Conservation (phyloP, 78 protist species). For the Polysphondylium violaceum region DNA sequence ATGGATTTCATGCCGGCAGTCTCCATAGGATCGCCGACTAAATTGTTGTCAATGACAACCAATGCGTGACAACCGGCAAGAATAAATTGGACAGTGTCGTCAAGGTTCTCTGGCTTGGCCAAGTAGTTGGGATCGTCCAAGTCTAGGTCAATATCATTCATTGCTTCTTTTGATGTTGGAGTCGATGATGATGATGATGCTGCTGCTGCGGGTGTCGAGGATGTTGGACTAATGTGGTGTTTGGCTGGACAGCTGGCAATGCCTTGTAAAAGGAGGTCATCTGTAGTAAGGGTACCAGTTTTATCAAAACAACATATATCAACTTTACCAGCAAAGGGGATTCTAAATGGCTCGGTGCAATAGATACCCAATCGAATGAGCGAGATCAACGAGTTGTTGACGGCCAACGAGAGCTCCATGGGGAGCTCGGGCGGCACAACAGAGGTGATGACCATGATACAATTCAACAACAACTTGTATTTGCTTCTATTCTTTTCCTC, state of each 20-base stretch:
- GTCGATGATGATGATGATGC: background rate
- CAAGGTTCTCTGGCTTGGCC: background rate
- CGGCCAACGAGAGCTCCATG: slow-evolving; percentile 98
- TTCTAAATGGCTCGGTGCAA: slow-evolving; percentile 99
- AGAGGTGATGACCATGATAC: slow-evolving; percentile 94
- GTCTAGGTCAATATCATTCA: background rate
- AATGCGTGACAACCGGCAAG: slow-evolving; percentile 96
- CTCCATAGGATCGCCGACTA: slow-evolving; percentile 99
- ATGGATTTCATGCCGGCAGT: slow-evolving; percentile 90
- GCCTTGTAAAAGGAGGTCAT: slow-evolving; percentile 90
- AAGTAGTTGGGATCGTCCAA: background rate
- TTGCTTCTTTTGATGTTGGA: background rate
- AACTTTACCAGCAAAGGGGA: slow-evolving; percentile 98
- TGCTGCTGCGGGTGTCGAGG: slow-evolving; percentile 4
- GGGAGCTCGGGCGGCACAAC: slow-evolving; percentile 99
- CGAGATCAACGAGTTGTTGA: slow-evolving; percentile 86
- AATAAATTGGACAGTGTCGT: slow-evolving; percentile 9
- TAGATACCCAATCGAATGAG: slow-evolving; percentile 89
- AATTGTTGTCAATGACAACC: slow-evolving; percentile 28
- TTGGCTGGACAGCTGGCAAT: slow-evolving; percentile 67
- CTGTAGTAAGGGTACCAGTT: slow-evolving; percentile 99
- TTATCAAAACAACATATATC: slow-evolving; percentile 99
- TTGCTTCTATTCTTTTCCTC: slow-evolving; percentile 56
- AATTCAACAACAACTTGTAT: slow-evolving; percentile 93
- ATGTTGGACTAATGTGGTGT: background rate